Evolutionary conservation across 352 stramenopile genomes (phyloP).

Genomic region (Pythium grandisporangium): DNA sequence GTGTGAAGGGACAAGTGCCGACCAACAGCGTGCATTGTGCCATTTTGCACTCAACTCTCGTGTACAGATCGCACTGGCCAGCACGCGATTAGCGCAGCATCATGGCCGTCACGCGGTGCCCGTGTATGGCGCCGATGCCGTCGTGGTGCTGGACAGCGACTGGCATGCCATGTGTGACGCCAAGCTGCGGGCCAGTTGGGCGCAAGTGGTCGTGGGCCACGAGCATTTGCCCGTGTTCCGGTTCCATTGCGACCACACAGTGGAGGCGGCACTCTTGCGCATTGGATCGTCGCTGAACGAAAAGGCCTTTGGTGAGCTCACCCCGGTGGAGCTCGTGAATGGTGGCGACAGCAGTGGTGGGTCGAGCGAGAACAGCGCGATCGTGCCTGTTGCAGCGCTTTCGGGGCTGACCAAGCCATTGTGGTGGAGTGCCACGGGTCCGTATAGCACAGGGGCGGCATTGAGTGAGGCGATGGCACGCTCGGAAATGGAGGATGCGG

Average conservation of each 20-base stretch:
- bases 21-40: constrained; percentile 51
- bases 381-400: constrained; percentile 10
- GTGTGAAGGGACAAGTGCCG: constrained; percentile 24
- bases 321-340: constrained; percentile 56
- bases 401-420: constrained; percentile 50
- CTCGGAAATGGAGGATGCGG: constrained; percentile 36
- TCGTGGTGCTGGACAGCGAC: constrained; percentile 76
- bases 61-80: constrained; percentile 63
- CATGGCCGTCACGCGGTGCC: constrained; percentile 36
- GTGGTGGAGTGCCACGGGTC: constrained; percentile 50
- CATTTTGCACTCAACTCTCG: constrained; percentile 57
- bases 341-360: too few species aligned
- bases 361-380: constrained; percentile 17
- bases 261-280: constrained; percentile 68
- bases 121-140: constrained; percentile 65
- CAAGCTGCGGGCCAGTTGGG: constrained; percentile 74
- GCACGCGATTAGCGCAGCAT: constrained; percentile 37
- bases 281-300: constrained; percentile 63
- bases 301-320: constrained; percentile 76
- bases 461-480: constrained; percentile 15
- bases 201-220: constrained; percentile 33
- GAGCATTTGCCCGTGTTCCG: constrained; percentile 53
- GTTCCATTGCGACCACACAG: constrained; percentile 71
- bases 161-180: constrained; percentile 75
- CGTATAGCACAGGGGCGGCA: constrained; percentile 2